A percentile compares a stretch with the other conserved stretches of the same genome.
Conservation (phyloP, 2,329 filamentous ascomycete genomes). For the Macrophomina tecta region DNA sequence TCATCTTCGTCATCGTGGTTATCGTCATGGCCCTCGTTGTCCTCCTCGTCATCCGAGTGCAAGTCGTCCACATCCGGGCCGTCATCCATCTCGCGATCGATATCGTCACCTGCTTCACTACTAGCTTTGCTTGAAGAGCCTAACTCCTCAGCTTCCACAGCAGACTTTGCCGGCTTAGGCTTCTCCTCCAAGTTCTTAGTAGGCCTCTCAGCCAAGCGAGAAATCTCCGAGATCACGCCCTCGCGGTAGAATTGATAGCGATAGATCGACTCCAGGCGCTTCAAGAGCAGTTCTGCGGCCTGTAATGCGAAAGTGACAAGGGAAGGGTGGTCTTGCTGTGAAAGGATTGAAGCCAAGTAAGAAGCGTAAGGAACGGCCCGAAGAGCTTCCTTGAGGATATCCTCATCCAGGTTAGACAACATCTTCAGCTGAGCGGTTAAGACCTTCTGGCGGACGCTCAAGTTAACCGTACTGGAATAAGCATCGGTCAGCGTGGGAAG, state of each 20-base stretch:
- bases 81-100: slow-evolving; percentile 56
- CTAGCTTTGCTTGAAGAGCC: slow-evolving; percentile 37
- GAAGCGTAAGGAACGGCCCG: slow-evolving; percentile 92
- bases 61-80: slow-evolving; percentile 58
- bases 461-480: slow-evolving; percentile 96
- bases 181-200: slow-evolving; percentile 40
- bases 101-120: slow-evolving; percentile 39
- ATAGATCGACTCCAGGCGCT: slow-evolving; percentile 84
- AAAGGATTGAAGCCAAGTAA: slow-evolving; percentile 91
- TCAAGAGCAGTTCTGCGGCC: slow-evolving; percentile 85
- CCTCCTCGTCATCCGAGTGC: slow-evolving; percentile 57
- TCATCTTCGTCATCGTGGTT: slow-evolving; percentile 56
- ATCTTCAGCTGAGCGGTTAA: slow-evolving; percentile 96
- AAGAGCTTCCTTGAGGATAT: slow-evolving; percentile 83
- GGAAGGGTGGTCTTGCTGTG: slow-evolving; percentile 89
- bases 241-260: slow-evolving; percentile 97
- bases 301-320: slow-evolving; percentile 87
- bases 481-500: slow-evolving; percentile 95
- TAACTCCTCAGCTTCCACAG: slow-evolving; percentile 36
- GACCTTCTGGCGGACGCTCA: slow-evolving; percentile 93
- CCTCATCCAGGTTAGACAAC: slow-evolving; percentile 89
- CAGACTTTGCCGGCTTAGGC: slow-evolving; percentile 33
- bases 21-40: slow-evolving; percentile 54
- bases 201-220: slow-evolving; percentile 70
- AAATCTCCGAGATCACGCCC: slow-evolving; percentile 90